Percentiles rank a stretch among this genome's conserved stretches.
phyloP scores from a whole-genome alignment of 139 green algal genomes.

The Micromonas pusilla region DNA sequence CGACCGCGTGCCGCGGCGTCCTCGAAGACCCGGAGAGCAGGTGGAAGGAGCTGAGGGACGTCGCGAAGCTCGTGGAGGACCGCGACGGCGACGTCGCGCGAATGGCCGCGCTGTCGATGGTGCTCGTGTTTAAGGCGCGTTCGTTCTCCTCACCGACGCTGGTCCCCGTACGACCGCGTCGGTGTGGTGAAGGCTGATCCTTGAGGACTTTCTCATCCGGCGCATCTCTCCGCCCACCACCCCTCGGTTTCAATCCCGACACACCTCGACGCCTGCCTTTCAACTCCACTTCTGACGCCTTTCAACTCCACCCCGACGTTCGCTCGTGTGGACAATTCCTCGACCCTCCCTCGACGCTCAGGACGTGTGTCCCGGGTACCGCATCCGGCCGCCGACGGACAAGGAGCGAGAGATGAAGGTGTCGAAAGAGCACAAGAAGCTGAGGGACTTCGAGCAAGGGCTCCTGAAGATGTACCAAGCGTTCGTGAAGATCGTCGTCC shows the following conservation, averaged over 20 bases:
- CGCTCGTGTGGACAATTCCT: no score
- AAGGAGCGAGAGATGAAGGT: constrained; percentile 65
- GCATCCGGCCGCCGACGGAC: constrained; percentile 66
- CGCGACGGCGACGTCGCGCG: constrained; percentile 46
- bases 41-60: constrained; percentile 36
- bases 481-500: constrained; percentile 1
- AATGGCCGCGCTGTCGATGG: constrained; percentile 68
- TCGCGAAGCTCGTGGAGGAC: constrained; percentile 40
- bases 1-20: constrained; percentile 54
- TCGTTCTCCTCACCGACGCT: no score
- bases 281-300: no score
- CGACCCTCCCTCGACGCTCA: no score
- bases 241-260: no score
- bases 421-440: constrained; percentile 71
- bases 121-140: constrained; percentile 80
- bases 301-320: no score
- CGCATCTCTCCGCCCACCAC: no score
- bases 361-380: constrained; percentile 31
- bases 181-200: no score
- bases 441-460: constrained; percentile 64
- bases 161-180: no score
- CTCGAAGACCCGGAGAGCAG: constrained; percentile 63
- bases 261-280: no score
- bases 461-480: constrained; percentile 74
- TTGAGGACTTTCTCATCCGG: no score